phyloP scores from a whole-genome alignment of 768 basidiomycete genomes.

The Rhizopogon rudus region DNA sequence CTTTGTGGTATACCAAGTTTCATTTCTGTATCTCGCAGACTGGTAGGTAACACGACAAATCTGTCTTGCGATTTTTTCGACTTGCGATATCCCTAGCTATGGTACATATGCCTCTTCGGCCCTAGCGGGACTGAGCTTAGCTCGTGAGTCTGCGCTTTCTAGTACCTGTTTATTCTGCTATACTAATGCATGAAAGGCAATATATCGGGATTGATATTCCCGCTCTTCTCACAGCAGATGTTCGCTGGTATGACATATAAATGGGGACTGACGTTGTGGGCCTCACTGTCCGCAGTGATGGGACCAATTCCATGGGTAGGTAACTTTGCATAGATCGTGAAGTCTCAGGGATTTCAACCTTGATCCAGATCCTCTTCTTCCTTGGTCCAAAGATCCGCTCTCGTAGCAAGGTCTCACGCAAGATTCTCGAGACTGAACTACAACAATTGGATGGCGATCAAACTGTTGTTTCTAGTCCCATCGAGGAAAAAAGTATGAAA shows the following conservation, averaged over 20 bases:
- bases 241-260: conserved; percentile 41
- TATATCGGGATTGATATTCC: conserved; percentile 37
- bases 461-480: neutral
- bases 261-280: conserved; percentile 43
- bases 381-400: conserved; percentile 29
- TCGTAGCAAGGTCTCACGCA: conserved; percentile 18
- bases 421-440: conserved; percentile 14
- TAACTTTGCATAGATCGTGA: neutral
- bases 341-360: neutral
- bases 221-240: conserved; percentile 44
- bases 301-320: conserved; percentile 40
- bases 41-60: conserved; percentile 27
- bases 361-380: conserved; percentile 20
- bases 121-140: conserved; percentile 46
- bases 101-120: conserved; percentile 49
- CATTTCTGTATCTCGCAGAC: conserved; percentile 47
- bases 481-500: neutral
- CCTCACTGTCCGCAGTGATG: conserved; percentile 35
- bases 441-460: neutral
- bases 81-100: conserved; percentile 24
- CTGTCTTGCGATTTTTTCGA: neutral
- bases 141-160: conserved; percentile 25
- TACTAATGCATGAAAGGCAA: conserved; percentile 24
- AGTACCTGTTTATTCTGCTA: neutral
- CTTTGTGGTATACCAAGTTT: conserved; percentile 39